These are phyloP conservation scores for Lotus japonicus DNA, from an alignment of 306 rosid genomes.

Conservation along the genomic window DNA sequence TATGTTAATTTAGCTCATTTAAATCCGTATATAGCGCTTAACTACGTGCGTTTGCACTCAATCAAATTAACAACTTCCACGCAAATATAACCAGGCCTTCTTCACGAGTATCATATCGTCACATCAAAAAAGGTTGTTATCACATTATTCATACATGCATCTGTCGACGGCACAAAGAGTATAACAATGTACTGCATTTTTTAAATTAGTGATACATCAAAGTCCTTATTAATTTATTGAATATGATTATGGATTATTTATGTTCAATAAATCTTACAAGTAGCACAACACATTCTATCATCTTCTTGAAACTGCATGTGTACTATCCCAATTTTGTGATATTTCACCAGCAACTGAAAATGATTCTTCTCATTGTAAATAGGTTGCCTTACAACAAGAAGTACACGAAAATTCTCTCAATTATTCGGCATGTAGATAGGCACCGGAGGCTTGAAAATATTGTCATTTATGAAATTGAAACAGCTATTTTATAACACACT, in stretches of 20 bases:
- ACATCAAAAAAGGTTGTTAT: too few species aligned
- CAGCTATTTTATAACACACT: too few species aligned
- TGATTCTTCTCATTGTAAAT: background rate
- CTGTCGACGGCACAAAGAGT: background rate
- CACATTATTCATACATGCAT: background rate
- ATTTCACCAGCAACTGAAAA: background rate
- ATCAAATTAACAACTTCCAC: too few species aligned
- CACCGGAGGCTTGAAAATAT: too few species aligned
- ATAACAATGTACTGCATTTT: background rate
- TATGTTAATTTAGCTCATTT: too few species aligned
- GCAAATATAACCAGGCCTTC: too few species aligned
- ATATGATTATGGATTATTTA: background rate
- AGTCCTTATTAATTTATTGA: background rate
- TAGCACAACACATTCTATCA: background rate
- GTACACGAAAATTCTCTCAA: too few species aligned
- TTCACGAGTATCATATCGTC: background rate
- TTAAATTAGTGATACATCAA: background rate
- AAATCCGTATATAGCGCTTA: too few species aligned
- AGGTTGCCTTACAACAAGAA: too few species aligned
- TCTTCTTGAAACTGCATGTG: background rate
- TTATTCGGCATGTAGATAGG: too few species aligned
- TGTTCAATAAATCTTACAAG: background rate
- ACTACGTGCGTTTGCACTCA: too few species aligned
- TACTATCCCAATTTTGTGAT: background rate
- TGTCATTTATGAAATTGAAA: too few species aligned